Evolutionary conservation across 176 grass and related monocot genomes (phyloP).

Genomic region (Phyllostachys edulis): DNA sequence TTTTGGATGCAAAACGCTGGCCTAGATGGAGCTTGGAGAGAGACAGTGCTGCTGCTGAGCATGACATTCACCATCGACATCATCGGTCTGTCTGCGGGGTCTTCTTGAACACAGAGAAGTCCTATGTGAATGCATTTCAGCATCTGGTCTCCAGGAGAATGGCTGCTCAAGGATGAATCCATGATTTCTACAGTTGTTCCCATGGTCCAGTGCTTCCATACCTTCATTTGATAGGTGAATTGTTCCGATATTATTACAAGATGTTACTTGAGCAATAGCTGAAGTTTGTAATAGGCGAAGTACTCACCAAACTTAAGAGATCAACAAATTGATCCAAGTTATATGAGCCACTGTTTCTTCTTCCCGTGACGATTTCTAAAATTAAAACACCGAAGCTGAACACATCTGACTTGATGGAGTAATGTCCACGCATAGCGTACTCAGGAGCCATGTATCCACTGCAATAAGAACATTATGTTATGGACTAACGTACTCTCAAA

Average conservation of each 20-base stretch:
- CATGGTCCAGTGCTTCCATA: conserved; percentile 63
- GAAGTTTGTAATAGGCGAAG: not conserved
- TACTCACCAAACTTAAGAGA: conserved; percentile 60
- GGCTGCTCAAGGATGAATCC: conserved; percentile 39
- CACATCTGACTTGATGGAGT: conserved; percentile 68
- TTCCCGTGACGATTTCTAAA: conserved; percentile 68
- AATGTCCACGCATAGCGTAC: conserved; percentile 67
- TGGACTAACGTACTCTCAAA: not conserved
- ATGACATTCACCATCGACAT: conserved; percentile 67
- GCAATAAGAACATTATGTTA: conserved; percentile 8
- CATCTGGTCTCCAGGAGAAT: conserved; percentile 50
- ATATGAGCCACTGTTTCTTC: conserved; percentile 43
- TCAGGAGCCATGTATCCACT: conserved; percentile 61
- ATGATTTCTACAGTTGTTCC: conserved; percentile 46
- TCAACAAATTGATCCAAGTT: conserved; percentile 37
- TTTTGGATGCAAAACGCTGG: conserved; percentile 57
- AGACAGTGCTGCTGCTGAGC: conserved; percentile 56
- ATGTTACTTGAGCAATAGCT: not conserved
- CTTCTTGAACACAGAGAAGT: conserved; percentile 75
- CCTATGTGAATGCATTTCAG: conserved; percentile 56
- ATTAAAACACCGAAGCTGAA: conserved; percentile 73
- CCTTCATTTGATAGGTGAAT: conserved; percentile 24
- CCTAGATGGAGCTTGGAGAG: conserved; percentile 44
- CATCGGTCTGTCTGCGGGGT: conserved; percentile 46
- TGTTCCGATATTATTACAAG: not conserved